Conservation (phyloP, 2,329 filamentous ascomycete species). For the Hypoxylon sp. region DNA sequence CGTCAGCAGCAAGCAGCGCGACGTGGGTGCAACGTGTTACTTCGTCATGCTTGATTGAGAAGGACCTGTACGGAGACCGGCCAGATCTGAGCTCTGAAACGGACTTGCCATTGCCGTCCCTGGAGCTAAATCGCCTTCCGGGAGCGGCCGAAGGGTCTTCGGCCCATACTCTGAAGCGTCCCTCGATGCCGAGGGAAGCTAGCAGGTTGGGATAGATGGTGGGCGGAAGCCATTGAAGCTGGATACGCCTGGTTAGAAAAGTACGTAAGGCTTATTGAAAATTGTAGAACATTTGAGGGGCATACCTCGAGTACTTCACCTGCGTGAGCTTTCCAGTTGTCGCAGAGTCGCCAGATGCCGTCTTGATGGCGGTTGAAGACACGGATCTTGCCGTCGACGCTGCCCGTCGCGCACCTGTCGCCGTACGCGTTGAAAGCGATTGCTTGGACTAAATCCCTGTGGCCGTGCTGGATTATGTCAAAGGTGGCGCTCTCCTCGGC, state of each 20-base stretch:
- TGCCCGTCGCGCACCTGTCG: slow-evolving; percentile 88
- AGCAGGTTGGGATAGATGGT: slow-evolving; percentile 86
- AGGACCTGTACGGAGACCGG: slow-evolving; percentile 76
- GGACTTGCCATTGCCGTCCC: slow-evolving; percentile 53
- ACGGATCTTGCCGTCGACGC: slow-evolving; percentile 90
- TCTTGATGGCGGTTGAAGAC: slow-evolving; percentile 87
- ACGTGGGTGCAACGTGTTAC: slow-evolving; percentile 83
- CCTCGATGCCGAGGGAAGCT: slow-evolving; percentile 87
- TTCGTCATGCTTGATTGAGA: slow-evolving; percentile 84
- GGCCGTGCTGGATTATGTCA: slow-evolving; percentile 74
- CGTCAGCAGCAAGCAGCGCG: slow-evolving; percentile 84
- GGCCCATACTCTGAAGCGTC: slow-evolving; percentile 90
- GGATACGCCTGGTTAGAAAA: slow-evolving; percentile 33
- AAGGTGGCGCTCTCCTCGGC: slow-evolving; percentile 56
- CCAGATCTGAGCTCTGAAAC: slow-evolving; percentile 65
- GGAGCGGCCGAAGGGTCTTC: slow-evolving; percentile 84
- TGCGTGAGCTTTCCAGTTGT: slow-evolving; percentile 90
- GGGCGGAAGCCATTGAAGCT: slow-evolving; percentile 94
- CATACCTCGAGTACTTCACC: slow-evolving; percentile 87
- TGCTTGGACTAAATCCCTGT: slow-evolving; percentile 82
- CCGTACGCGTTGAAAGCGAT: slow-evolving; percentile 93
- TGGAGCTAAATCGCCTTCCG: slow-evolving; percentile 82
- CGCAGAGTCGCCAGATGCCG: slow-evolving; percentile 78
- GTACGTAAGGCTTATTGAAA: not conserved
- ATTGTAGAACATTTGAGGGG: not conserved